phyloP scores from a whole-genome alignment of 352 stramenopile species.

The Phytophthora macrochlamydospora region DNA sequence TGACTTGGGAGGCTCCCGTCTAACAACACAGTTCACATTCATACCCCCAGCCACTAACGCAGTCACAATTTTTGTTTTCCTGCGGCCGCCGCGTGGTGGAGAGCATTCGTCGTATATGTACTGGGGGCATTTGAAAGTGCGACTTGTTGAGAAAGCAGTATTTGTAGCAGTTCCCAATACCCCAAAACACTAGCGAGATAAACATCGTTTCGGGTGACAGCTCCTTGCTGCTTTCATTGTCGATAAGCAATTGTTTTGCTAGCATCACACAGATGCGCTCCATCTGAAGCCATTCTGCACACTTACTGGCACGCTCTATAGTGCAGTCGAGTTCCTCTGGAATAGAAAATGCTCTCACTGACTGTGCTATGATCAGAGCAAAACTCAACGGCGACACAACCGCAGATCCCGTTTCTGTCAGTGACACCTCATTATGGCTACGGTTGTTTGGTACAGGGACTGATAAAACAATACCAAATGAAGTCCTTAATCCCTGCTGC shows the following conservation, averaged over 20 bases:
- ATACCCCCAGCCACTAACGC: conserved; percentile 54
- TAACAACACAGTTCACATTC: conserved; percentile 54
- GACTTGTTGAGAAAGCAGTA: conserved; percentile 59
- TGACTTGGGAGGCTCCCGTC: conserved; percentile 10
- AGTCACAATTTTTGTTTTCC: conserved; percentile 51
- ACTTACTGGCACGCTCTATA: conserved; percentile 22
- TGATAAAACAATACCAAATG: conserved; percentile 40
- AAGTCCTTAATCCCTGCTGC: conserved; percentile 33
- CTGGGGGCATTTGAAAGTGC: conserved; percentile 45
- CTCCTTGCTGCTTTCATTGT: conserved; percentile 39
- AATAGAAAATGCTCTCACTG: conserved; percentile 30
- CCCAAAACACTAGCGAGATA: conserved; percentile 48
- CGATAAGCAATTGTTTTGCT: conserved; percentile 35
- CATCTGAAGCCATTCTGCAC: conserved; percentile 46
- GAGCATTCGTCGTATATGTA: conserved; percentile 41
- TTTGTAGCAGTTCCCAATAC: conserved; percentile 52
- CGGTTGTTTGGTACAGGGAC: neutral
- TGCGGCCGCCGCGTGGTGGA: conserved; percentile 56
- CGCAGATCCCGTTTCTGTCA: neutral
- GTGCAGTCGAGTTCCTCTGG: conserved; percentile 24
- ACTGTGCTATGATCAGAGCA: conserved; percentile 41
- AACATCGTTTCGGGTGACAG: conserved; percentile 58
- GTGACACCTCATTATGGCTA: neutral
- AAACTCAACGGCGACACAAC: conserved; percentile 59
- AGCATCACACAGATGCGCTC: conserved; percentile 44